Percentiles rank a stretch among this genome's conserved stretches.
These are phyloP conservation scores for Candida tropicalis DNA, from an alignment of 1,139 yeast genomes.

Conservation along the genomic window DNA sequence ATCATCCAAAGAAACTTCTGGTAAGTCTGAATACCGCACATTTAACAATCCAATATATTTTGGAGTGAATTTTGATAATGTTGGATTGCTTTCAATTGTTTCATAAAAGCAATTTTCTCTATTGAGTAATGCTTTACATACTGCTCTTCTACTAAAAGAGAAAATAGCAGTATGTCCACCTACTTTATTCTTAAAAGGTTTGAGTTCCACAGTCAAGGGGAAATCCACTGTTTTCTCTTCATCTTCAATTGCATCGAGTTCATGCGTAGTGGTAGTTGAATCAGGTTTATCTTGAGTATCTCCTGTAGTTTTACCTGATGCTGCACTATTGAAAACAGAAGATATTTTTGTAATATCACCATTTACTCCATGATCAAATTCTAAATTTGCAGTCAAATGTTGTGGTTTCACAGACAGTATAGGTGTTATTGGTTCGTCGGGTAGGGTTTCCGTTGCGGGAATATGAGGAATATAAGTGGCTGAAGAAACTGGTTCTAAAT, in stretches of 20 bases:
- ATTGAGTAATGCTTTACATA: constrained; percentile 91
- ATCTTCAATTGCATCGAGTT: constrained; percentile 1
- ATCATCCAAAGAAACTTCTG: constrained; percentile 86
- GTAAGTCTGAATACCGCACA: constrained; percentile 74
- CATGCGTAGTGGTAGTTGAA: not conserved
- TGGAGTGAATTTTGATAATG: constrained; percentile 84
- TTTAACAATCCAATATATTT: constrained; percentile 90
- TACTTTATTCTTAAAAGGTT: constrained; percentile 71
- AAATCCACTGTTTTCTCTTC: constrained; percentile 22
- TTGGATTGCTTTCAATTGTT: constrained; percentile 74
- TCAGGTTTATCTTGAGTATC: not conserved
- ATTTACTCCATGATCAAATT: constrained; percentile 34
- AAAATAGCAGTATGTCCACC: constrained; percentile 99
- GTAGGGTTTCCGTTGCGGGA: constrained; percentile 19
- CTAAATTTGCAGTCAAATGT: constrained; percentile 41
- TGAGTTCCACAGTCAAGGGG: constrained; percentile 79
- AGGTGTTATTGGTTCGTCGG: constrained; percentile 13
- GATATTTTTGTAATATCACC: constrained; percentile 34
- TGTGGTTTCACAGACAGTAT: constrained; percentile 19
- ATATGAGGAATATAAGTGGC: constrained; percentile 39
- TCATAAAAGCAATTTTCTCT: constrained; percentile 93
- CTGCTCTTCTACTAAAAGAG: constrained; percentile 86
- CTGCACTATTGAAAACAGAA: constrained; percentile 10
- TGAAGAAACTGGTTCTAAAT: constrained; percentile 32
- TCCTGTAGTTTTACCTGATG: not conserved